Conservation (phyloP, 1,139 yeast species). For the Diutina rugosa region DNA sequence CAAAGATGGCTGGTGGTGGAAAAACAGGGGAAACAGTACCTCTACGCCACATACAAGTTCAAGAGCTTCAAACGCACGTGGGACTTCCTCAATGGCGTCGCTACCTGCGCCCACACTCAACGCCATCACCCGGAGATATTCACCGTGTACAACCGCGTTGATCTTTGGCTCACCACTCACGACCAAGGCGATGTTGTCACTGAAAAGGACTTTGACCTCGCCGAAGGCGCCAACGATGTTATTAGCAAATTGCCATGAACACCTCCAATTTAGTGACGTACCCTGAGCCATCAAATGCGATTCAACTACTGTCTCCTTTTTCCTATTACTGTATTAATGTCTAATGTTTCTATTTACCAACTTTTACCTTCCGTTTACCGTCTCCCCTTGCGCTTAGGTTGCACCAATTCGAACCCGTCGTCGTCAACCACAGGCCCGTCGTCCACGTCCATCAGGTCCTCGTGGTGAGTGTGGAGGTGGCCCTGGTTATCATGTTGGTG, state of each 20-base stretch:
- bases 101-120: slow-evolving; percentile 43
- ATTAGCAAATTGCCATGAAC: not conserved
- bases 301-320: no score
- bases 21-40: not conserved
- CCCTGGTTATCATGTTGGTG: not conserved
- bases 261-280: no score
- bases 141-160: slow-evolving; percentile 51
- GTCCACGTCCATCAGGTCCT: slow-evolving; percentile 26
- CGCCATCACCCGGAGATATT: slow-evolving; percentile 68
- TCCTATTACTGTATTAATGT: no score
- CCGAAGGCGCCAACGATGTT: slow-evolving; percentile 14
- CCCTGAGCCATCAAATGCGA: no score
- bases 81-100: slow-evolving; percentile 49
- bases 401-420: slow-evolving; percentile 86
- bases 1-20: slow-evolving; percentile 1
- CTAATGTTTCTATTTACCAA: not conserved
- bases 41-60: slow-evolving; percentile 20
- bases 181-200: slow-evolving; percentile 45
- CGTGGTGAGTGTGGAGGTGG: slow-evolving; percentile 11
- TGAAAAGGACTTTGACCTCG: slow-evolving; percentile 46
- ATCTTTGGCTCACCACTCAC: slow-evolving; percentile 52
- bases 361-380: slow-evolving; percentile 7
- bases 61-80: slow-evolving; percentile 47
- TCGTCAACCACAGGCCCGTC: slow-evolving; percentile 70
- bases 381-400: slow-evolving; percentile 33